Conservation (phyloP, 2,329 filamentous ascomycete genomes). For the Penicillium sp. region DNA sequence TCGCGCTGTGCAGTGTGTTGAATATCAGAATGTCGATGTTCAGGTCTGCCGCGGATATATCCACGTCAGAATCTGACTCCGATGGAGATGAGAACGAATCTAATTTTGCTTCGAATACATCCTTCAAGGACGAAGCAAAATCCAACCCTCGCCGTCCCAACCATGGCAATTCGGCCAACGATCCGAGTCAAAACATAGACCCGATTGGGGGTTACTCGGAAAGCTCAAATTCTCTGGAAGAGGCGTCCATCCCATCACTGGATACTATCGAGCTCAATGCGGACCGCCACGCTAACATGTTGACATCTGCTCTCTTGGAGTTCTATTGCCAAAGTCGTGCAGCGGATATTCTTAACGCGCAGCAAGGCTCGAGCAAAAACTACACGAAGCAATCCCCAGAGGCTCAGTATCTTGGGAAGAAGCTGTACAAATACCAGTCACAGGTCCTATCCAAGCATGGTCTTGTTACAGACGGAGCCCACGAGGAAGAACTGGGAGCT, state of each 20-base stretch:
- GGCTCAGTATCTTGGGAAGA: conserved; percentile 45
- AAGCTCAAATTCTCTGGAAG: conserved; percentile 22
- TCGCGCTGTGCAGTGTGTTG: neutral
- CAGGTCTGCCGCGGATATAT: conserved; percentile 42
- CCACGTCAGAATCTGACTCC: conserved; percentile 41
- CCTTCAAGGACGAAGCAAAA: neutral
- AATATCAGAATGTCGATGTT: conserved; percentile 45
- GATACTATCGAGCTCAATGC: conserved; percentile 36
- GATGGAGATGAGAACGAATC: conserved; percentile 31
- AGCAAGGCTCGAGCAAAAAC: conserved; percentile 35
- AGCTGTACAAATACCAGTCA: conserved; percentile 48
- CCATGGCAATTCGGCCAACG: conserved; percentile 4
- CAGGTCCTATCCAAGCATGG: conserved; percentile 48
- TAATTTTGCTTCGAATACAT: conserved; percentile 9
- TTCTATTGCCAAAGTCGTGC: conserved; percentile 50
- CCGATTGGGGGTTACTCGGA: conserved; percentile 9
- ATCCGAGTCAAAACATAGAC: neutral
- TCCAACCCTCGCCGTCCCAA: neutral
- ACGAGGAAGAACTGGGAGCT: conserved; percentile 42
- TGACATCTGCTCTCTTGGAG: conserved; percentile 50
- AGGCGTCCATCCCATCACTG: conserved; percentile 23
- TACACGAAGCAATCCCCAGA: conserved; percentile 49
- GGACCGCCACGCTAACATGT: conserved; percentile 44
- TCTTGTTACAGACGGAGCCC: conserved; percentile 43
- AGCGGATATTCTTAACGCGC: conserved; percentile 49